Evolutionary conservation across 139 green algal species (phyloP), one percentile per base, ranked within the genome.

Genomic region (Chlorella sp.): DNA sequence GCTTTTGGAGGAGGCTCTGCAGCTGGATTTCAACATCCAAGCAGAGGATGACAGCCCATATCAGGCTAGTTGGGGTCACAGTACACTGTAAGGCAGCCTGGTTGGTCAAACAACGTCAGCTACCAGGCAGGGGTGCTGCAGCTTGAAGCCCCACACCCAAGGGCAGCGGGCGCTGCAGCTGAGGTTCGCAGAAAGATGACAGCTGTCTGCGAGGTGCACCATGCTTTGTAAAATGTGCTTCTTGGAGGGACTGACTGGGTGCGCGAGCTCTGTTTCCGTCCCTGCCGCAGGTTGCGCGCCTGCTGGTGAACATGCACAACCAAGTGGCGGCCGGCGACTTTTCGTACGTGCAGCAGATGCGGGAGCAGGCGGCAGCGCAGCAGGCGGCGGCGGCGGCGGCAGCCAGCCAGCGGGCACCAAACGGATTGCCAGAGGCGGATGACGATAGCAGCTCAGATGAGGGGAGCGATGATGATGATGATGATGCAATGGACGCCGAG

Each of bases 41-140:
- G 91, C 91, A 15, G 91, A 93, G 57, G 91, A 93, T n/a, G 91
- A 92, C 81, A 92, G 88, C 66, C 91, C 91, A 3, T 93, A 93
- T 81, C 88, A 91, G 88, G 89, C 75, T 16, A 57, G 48, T 57
- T 57, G 48, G 48, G 48, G 48, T 57, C 5, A 57, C 48, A 57
- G 7, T 7, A 57, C 5, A 57, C 48, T 16, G 7, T 7, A 57
- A 30, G 14, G 83, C 37, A 32, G 34, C 7, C 7, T 40, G 36
- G 18, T 21, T 5, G 48, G n/a, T 3, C 39, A 32, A 3, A 36
- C 69, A 32, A 32, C 69, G 69, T 5, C 37, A 76, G 12, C 69
- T 57, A 28, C 36, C 40, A 18, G 16, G 40, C 19, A 4, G 68
- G 19, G 39, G 36, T 5, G 40, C 64, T 21, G 26, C 3, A 66